Conservation (phyloP, 495 filamentous ascomycete species). For the Neurospora tetrasperma region DNA sequence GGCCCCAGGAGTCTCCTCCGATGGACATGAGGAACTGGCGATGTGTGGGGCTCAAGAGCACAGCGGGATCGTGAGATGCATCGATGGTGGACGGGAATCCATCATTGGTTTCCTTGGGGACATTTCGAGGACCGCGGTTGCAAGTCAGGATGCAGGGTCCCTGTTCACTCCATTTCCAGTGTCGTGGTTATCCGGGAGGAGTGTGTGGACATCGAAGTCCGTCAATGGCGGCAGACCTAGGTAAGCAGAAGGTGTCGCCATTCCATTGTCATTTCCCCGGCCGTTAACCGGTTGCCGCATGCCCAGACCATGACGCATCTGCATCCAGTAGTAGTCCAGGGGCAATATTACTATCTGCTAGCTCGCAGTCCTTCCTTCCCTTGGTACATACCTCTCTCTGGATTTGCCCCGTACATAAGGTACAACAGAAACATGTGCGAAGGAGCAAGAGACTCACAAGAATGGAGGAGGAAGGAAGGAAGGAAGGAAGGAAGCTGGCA, state of each 20-base stretch:
- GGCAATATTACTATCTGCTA: not conserved
- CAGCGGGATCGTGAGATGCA: not conserved
- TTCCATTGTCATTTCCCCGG: not conserved
- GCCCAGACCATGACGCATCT: not conserved
- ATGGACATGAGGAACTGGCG: not conserved
- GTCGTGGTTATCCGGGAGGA: not conserved
- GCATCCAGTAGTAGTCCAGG: not conserved
- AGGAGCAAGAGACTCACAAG: not conserved
- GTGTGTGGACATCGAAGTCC: not conserved
- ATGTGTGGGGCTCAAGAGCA: not conserved
- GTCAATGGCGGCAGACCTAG: not conserved
- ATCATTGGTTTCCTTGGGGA: not conserved
- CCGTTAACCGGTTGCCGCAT: not conserved
- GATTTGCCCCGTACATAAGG: not conserved
- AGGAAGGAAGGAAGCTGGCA: not conserved
- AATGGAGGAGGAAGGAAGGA: not conserved
- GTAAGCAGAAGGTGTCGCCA: not conserved
- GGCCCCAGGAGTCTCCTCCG: not conserved
- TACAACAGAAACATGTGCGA: not conserved
- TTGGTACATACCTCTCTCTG: not conserved
- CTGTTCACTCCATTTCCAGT: not conserved
- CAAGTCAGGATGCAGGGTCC: not conserved
- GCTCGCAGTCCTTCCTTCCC: not conserved
- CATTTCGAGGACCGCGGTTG: not conserved
- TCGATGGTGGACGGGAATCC: not conserved